Evolutionary conservation across 352 stramenopile species (phyloP).

Genomic region (Phytophthora agathidicida): DNA sequence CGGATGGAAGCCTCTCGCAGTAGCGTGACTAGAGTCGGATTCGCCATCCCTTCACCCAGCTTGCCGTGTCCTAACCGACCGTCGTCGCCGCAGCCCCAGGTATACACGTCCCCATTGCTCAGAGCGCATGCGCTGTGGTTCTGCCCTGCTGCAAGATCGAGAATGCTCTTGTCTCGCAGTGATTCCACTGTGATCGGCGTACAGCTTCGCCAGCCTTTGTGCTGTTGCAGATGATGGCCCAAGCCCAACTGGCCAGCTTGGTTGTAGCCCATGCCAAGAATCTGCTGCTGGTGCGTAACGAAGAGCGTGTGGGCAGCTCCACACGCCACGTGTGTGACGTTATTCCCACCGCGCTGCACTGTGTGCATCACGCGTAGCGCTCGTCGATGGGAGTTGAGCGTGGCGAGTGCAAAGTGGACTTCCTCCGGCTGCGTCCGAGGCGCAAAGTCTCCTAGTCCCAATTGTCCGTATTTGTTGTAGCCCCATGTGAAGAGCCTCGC

Average conservation of each 20-base stretch:
- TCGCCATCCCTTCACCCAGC: slow-evolving; percentile 38
- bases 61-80: slow-evolving; percentile 60
- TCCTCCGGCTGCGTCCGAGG: slow-evolving; percentile 48
- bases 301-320: slow-evolving; percentile 76
- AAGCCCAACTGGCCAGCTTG: slow-evolving; percentile 75
- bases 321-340: slow-evolving; percentile 73
- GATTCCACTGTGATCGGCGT: slow-evolving; percentile 54
- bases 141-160: slow-evolving; percentile 72
- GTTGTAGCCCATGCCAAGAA: slow-evolving; percentile 84
- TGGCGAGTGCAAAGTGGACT: slow-evolving; percentile 55
- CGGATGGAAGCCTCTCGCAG: slow-evolving; percentile 50
- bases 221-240: slow-evolving; percentile 64
- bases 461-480: slow-evolving; percentile 75
- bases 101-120: slow-evolving; percentile 77
- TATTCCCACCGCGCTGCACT: slow-evolving; percentile 52
- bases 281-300: slow-evolving; percentile 76
- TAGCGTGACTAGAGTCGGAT: slow-evolving; percentile 40
- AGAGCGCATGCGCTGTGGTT: slow-evolving; percentile 78
- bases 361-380: slow-evolving; percentile 65
- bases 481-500: slow-evolving; percentile 78
- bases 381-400: slow-evolving; percentile 54
- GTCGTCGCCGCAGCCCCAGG: slow-evolving; percentile 78
- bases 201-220: slow-evolving; percentile 74
- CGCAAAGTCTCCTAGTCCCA: slow-evolving; percentile 65
- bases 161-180: slow-evolving; percentile 61